A percentile compares a stretch with the other conserved stretches of the same genome.
These are phyloP conservation scores for Lasiosphaeria hispida DNA, from an alignment of 495 filamentous ascomycete species.

Conservation along the genomic window DNA sequence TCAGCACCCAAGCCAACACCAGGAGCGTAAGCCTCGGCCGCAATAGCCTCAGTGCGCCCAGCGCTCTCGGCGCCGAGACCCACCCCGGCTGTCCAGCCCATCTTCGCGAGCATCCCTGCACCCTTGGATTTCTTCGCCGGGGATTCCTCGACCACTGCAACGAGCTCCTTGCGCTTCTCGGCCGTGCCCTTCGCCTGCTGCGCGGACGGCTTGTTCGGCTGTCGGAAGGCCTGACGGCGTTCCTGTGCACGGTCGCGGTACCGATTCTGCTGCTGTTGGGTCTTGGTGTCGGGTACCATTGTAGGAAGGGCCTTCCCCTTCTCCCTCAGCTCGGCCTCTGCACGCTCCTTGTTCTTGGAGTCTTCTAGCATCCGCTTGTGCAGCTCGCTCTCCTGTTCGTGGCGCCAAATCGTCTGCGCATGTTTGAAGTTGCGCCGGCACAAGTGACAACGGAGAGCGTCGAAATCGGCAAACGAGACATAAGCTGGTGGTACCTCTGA, in stretches of 20 bases:
- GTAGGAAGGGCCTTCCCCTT: constrained; percentile 59
- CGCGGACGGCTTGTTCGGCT: constrained; percentile 47
- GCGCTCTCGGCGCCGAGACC: constrained; percentile 79
- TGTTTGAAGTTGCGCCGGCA: constrained; percentile 74
- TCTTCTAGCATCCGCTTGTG: constrained; percentile 70
- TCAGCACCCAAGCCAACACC: constrained; percentile 86
- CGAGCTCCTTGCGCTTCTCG: constrained; percentile 31
- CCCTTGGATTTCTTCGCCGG: constrained; percentile 67
- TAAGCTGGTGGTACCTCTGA: constrained; percentile 28
- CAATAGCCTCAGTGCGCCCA: constrained; percentile 73
- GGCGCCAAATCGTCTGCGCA: constrained; percentile 64
- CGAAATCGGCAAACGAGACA: constrained; percentile 66
- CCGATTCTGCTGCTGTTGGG: constrained; percentile 39
- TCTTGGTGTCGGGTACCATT: constrained; percentile 36
- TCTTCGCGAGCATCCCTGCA: constrained; percentile 79
- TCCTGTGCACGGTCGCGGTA: constrained; percentile 87
- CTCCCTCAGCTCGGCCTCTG: constrained; percentile 50
- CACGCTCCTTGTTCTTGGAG: constrained; percentile 52
- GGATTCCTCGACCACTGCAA: constrained; percentile 17
- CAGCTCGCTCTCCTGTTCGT: constrained; percentile 72
- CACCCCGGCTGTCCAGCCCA: constrained; percentile 81
- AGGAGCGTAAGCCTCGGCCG: constrained; percentile 73
- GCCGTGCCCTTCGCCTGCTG: not conserved
- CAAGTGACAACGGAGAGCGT: constrained; percentile 71
- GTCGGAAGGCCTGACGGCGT: constrained; percentile 72